Evolutionary conservation across 768 basidiomycete species (phyloP).

Genomic region (Royoungia palumana): DNA sequence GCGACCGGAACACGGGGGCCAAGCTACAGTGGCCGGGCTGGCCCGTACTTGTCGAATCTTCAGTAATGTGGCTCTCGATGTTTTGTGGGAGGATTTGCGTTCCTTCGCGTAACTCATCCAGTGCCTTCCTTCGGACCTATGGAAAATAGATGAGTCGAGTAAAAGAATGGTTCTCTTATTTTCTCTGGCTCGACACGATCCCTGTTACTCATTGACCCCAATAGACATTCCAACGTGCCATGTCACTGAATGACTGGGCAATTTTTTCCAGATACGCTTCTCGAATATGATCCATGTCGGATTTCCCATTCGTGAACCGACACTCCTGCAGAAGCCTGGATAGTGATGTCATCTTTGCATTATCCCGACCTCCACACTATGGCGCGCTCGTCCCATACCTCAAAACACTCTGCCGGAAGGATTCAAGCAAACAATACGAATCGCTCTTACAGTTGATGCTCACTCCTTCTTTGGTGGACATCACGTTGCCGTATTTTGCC

Average conservation of each 20-base stretch:
- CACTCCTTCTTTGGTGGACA: constrained; percentile 18
- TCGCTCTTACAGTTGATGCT: constrained; percentile 21
- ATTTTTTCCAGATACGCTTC: constrained; percentile 27
- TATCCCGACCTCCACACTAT: constrained; percentile 21
- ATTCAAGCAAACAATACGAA: constrained; percentile 11
- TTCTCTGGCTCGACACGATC: neutral
- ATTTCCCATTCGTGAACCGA: neutral
- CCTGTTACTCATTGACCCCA: constrained; percentile 11
- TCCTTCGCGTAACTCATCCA: constrained; percentile 21
- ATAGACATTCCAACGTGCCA: constrained; percentile 23
- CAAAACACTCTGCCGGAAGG: constrained; percentile 19
- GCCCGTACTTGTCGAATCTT: constrained; percentile 28
- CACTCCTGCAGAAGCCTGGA: constrained; percentile 5
- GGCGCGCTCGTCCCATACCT: constrained; percentile 23
- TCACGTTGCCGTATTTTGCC: constrained; percentile 7
- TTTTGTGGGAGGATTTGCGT: constrained; percentile 20
- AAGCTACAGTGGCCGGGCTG: constrained; percentile 15
- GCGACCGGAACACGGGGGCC: neutral
- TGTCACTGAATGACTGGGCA: constrained; percentile 27
- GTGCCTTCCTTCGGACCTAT: constrained; percentile 28
- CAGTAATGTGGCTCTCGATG: constrained; percentile 21
- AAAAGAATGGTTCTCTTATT: constrained; percentile 10
- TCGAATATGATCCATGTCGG: constrained; percentile 16
- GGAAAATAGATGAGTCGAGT: constrained; percentile 14
- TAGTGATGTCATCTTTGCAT: constrained; percentile 23